Percentiles rank a stretch among this genome's conserved stretches.
phyloP scores from a whole-genome alignment of 495 filamentous ascomycete genomes.

The Aspergillus olivimuriae region DNA sequence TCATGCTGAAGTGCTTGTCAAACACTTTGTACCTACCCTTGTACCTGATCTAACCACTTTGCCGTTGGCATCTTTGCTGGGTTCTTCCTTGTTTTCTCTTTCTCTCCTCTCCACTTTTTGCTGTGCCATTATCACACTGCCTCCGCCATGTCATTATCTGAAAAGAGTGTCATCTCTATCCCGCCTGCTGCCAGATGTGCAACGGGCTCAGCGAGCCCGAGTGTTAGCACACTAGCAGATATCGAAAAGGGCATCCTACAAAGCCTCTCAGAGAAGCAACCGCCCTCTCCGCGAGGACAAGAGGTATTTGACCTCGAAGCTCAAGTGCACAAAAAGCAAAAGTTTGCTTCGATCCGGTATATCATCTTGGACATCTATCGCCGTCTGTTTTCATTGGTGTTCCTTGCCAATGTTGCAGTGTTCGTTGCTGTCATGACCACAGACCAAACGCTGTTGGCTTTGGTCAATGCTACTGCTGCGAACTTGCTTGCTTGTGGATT shows the following conservation, averaged over 20 bases:
- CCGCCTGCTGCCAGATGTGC: constrained; percentile 21
- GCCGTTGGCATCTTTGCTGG: not conserved
- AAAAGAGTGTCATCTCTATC: constrained; percentile 18
- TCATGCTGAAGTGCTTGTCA: not conserved
- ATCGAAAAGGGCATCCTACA: constrained; percentile 17
- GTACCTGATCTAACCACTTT: not conserved
- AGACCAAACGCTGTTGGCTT: constrained; percentile 27
- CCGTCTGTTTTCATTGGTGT: constrained; percentile 47
- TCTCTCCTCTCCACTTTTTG: not conserved
- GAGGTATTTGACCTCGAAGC: constrained; percentile 32
- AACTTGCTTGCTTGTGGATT: constrained; percentile 51
- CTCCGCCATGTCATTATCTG: constrained; percentile 24
- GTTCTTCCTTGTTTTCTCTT: not conserved
- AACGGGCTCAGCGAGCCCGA: constrained; percentile 10
- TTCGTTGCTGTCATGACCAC: constrained; percentile 38
- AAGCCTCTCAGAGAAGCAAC: constrained; percentile 21
- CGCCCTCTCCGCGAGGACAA: not conserved
- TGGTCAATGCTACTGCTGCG: constrained; percentile 45
- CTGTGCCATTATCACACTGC: constrained; percentile 1
- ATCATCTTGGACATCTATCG: constrained; percentile 41
- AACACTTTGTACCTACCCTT: not conserved
- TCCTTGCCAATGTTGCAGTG: constrained; percentile 44
- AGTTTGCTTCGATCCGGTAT: constrained; percentile 29
- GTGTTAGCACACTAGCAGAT: constrained; percentile 22
- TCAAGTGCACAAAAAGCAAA: constrained; percentile 29